These are phyloP conservation scores for Micractinium sp. DNA, from an alignment of 139 green algal species.

Conservation along the genomic window DNA sequence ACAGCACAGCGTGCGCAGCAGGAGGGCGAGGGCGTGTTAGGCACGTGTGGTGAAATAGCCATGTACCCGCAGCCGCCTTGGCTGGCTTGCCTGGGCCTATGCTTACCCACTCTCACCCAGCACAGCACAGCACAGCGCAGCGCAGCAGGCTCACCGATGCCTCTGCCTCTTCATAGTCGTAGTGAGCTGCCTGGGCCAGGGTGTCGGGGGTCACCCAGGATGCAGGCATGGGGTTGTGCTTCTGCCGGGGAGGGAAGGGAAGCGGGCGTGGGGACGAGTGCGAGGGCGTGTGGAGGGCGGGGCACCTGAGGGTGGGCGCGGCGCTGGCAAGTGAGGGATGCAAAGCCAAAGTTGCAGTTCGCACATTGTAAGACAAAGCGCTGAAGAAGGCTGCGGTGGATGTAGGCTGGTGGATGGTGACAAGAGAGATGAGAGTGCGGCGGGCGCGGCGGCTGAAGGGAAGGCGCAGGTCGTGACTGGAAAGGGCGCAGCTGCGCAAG, in stretches of 20 bases:
- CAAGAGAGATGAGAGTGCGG: no score
- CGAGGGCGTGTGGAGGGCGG: no score
- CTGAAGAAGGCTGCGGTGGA: not conserved
- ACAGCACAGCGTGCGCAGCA: no score
- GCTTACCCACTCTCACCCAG: no score
- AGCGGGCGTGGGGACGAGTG: not conserved
- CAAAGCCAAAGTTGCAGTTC: no score
- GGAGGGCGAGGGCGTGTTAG: no score
- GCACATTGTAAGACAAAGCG: no score
- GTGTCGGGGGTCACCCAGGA: not conserved
- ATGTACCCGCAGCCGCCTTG: no score
- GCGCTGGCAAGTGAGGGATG: no score
- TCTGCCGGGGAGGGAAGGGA: not conserved
- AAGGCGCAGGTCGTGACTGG: not conserved
- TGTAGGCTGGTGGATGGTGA: not conserved
- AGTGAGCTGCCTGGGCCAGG: not conserved
- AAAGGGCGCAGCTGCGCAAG: no score
- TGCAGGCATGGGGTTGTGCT: constrained; percentile 8
- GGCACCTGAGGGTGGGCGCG: no score
- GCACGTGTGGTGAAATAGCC: no score
- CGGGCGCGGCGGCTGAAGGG: not conserved
- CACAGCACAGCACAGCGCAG: not conserved
- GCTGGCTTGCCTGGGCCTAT: not conserved
- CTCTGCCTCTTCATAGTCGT: not conserved
- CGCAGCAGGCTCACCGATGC: not conserved